phyloP scores from a whole-genome alignment of 345 rosid species.

The Syzygium grande region DNA sequence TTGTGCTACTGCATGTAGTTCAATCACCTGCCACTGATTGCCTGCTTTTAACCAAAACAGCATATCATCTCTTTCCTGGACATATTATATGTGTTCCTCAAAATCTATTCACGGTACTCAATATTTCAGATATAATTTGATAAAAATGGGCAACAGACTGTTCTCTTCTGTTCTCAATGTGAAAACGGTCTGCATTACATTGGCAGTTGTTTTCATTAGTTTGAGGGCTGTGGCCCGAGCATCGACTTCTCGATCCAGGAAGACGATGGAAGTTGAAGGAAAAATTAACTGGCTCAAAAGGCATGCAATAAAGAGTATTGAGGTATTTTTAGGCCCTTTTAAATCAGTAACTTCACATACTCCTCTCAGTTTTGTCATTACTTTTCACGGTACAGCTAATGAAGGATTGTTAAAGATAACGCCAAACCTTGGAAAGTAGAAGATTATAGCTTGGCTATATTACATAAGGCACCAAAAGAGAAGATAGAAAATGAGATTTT shows the following conservation, averaged over 20 bases:
- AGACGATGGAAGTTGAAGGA: background rate
- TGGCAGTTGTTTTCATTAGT: background rate
- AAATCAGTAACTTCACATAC: background rate
- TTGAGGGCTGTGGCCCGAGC: background rate
- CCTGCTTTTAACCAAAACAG: background rate
- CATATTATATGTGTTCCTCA: background rate
- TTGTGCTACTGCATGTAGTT: background rate
- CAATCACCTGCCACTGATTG: background rate
- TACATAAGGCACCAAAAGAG: background rate
- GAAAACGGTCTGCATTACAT: background rate
- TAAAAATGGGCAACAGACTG: background rate
- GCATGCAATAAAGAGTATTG: conserved; percentile 24
- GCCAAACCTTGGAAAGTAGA: background rate
- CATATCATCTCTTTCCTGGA: background rate
- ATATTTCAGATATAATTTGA: background rate
- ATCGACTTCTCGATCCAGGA: background rate
- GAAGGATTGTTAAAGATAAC: background rate
- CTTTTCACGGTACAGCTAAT: background rate
- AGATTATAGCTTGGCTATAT: background rate
- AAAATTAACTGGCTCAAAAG: background rate
- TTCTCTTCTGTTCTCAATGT: background rate
- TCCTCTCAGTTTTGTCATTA: background rate
- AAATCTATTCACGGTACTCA: background rate
- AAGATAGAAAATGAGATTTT: background rate
- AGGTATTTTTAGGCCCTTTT: conserved; percentile 10